A percentile compares a stretch with the other conserved stretches of the same genome.
phyloP scores from a whole-genome alignment of 1,284 basidiomycete genomes.

The Apiotrichum gracile region DNA sequence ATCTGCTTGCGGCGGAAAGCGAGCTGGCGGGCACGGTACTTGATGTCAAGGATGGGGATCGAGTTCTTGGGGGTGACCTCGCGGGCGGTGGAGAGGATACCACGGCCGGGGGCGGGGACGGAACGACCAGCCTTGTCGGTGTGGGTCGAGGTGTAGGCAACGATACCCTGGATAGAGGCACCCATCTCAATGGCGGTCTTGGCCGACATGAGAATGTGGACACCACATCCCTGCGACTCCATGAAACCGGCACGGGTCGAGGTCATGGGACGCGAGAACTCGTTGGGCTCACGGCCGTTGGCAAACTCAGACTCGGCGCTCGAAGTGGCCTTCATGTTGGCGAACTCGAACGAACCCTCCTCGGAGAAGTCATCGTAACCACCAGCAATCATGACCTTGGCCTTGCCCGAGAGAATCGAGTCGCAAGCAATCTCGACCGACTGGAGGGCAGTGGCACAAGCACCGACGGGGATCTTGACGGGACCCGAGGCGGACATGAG shows the following conservation, averaged over 20 bases:
- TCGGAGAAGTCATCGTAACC: constrained; percentile 97
- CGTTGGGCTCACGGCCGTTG: constrained; percentile 95
- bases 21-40: constrained; percentile 84
- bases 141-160: constrained; percentile 94
- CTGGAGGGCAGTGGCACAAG: constrained; percentile 95
- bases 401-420: constrained; percentile 87
- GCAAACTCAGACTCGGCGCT: constrained; percentile 95
- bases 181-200: constrained; percentile 93
- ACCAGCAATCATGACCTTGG: constrained; percentile 98
- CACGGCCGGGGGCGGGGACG: constrained; percentile 85
- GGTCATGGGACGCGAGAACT: constrained; percentile 97
- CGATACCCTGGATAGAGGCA: constrained; percentile 83
- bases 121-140: constrained; percentile 95
- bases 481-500: constrained; percentile 91
- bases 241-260: constrained; percentile 94
- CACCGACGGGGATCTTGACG: constrained; percentile 97
- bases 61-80: constrained; percentile 66
- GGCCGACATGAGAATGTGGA: constrained; percentile 94
- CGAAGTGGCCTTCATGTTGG: constrained; percentile 99
- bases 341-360: constrained; percentile 94
- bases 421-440: constrained; percentile 98
- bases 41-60: constrained; percentile 67
- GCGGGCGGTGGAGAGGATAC: constrained; percentile 77
- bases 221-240: constrained; percentile 95
- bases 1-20: constrained; percentile 89